Evolutionary conservation across 2,329 filamentous ascomycete species (phyloP).

Genomic region (Arthrobotrys sinensis): DNA sequence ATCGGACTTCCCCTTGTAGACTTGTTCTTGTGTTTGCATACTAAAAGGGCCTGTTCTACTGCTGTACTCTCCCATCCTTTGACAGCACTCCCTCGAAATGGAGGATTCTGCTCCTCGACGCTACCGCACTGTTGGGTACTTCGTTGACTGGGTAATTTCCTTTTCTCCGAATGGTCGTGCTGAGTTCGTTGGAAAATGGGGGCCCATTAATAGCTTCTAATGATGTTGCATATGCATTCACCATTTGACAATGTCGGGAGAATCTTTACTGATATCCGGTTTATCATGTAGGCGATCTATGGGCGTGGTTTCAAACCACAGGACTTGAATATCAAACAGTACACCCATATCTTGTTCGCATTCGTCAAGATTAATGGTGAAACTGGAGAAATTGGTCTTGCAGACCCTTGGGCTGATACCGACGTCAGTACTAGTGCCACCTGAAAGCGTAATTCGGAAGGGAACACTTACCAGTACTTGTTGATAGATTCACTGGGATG

Average conservation of each 20-base stretch:
- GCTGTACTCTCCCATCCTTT: neutral
- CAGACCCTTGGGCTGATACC: constrained; percentile 53
- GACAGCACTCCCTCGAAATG: neutral
- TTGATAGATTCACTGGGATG: constrained; percentile 49
- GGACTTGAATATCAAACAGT: constrained; percentile 82
- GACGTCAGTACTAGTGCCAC: constrained; percentile 30
- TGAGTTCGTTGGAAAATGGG: constrained; percentile 2
- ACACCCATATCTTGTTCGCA: constrained; percentile 88
- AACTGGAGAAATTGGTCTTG: constrained; percentile 40
- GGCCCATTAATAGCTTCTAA: neutral
- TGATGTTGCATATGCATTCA: neutral
- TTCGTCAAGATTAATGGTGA: constrained; percentile 51
- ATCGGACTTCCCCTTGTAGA: neutral
- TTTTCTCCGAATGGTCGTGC: neutral
- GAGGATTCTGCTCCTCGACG: constrained; percentile 2
- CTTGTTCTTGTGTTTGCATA: neutral
- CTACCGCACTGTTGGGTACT: constrained; percentile 48
- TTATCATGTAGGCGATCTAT: constrained; percentile 78
- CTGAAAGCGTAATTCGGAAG: no score
- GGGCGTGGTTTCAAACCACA: constrained; percentile 86
- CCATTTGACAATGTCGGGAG: neutral
- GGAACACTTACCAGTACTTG: neutral
- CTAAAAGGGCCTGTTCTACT: neutral
- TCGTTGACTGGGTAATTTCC: constrained; percentile 50
- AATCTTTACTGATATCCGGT: constrained; percentile 14